A percentile compares a stretch with the other conserved stretches of the same genome.
Conservation (phyloP, 768 basidiomycete genomes). For the Dioszegia crocea region DNA sequence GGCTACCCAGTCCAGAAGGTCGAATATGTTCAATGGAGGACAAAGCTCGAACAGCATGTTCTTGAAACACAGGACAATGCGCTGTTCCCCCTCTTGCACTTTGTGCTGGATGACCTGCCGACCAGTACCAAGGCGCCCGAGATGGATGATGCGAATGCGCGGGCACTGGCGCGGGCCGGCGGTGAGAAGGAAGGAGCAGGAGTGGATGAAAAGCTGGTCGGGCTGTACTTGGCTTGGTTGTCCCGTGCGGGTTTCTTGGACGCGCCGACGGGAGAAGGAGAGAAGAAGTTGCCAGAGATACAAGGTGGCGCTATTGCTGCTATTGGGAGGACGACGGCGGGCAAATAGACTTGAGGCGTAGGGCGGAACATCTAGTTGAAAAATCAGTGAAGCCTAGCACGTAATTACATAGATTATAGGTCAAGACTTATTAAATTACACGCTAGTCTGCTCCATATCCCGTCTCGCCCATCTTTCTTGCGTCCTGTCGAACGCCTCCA, state of each 20-base stretch:
- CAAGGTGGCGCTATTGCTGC: constrained; percentile 42
- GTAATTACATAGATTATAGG: too few relatives aligned
- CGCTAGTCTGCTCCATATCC: not conserved
- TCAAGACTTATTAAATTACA: too few relatives aligned
- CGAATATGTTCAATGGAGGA: constrained; percentile 89
- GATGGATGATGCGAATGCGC: constrained; percentile 79
- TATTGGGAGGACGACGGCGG: constrained; percentile 46
- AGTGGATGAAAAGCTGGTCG: constrained; percentile 72
- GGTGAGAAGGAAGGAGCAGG: constrained; percentile 55
- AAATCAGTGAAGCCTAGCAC: too few relatives aligned
- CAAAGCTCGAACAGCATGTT: constrained; percentile 88
- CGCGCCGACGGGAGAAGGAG: constrained; percentile 53
- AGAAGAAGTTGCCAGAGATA: constrained; percentile 41
- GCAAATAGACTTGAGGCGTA: constrained; percentile 1
- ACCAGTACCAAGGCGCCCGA: constrained; percentile 92
- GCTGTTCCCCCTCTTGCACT: constrained; percentile 92
- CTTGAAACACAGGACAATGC: constrained; percentile 94
- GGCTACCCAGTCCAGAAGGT: constrained; percentile 73
- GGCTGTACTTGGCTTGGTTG: constrained; percentile 87
- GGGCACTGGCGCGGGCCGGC: constrained; percentile 57
- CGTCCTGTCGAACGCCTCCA: constrained; percentile 34
- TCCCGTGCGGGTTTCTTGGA: constrained; percentile 74
- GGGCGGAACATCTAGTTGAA: too few relatives aligned
- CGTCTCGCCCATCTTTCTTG: constrained; percentile 14
- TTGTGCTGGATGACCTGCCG: constrained; percentile 93